These are phyloP conservation scores for Paramecium bursaria DNA, from an alignment of 73 alveolate genomes.

Conservation along the genomic window DNA sequence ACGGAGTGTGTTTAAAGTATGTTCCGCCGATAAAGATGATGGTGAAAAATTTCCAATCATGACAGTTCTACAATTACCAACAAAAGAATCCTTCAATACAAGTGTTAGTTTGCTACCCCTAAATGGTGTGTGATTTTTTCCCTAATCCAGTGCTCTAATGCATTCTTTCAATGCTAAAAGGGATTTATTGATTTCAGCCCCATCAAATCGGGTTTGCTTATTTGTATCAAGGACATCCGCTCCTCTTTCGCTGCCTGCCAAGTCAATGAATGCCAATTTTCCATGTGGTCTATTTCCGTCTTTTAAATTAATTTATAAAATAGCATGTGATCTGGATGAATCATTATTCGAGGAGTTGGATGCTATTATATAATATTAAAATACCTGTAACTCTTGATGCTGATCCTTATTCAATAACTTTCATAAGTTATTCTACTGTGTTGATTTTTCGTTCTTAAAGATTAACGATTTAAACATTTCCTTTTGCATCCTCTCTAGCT, in stretches of 20 bases:
- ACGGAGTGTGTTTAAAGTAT: slow-evolving; percentile 98
- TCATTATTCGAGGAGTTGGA: slow-evolving; percentile 74
- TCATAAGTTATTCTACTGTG: slow-evolving; percentile 80
- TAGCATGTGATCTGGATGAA: slow-evolving; percentile 78
- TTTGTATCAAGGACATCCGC: slow-evolving; percentile 98
- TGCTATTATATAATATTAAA: slow-evolving; percentile 34
- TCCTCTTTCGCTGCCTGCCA: slow-evolving; percentile 99
- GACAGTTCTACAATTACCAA: slow-evolving; percentile 99
- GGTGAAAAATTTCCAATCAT: slow-evolving; percentile 99
- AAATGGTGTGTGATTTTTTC: slow-evolving; percentile 98
- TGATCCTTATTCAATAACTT: slow-evolving; percentile 83
- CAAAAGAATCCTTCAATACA: slow-evolving; percentile 97
- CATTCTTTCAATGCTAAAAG: slow-evolving; percentile 99
- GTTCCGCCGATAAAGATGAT: slow-evolving; percentile 95
- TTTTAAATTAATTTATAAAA: slow-evolving; percentile 65
- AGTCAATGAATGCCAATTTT: slow-evolving; percentile 91
- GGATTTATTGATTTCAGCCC: slow-evolving; percentile 99
- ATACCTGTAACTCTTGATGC: slow-evolving; percentile 83
- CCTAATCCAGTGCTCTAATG: slow-evolving; percentile 99
- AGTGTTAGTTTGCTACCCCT: slow-evolving; percentile 98
- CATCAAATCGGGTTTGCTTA: slow-evolving; percentile 98
- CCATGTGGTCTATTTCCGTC: slow-evolving; percentile 66
- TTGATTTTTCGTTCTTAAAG: slow-evolving; percentile 83
- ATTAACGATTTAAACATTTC: slow-evolving; percentile 97
- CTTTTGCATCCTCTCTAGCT: slow-evolving; percentile 99